Evolutionary conservation across 805 yeast genomes (phyloP), one percentile per base, ranked within the genome.

Genomic region (Wickerhamiella nectarea): DNA sequence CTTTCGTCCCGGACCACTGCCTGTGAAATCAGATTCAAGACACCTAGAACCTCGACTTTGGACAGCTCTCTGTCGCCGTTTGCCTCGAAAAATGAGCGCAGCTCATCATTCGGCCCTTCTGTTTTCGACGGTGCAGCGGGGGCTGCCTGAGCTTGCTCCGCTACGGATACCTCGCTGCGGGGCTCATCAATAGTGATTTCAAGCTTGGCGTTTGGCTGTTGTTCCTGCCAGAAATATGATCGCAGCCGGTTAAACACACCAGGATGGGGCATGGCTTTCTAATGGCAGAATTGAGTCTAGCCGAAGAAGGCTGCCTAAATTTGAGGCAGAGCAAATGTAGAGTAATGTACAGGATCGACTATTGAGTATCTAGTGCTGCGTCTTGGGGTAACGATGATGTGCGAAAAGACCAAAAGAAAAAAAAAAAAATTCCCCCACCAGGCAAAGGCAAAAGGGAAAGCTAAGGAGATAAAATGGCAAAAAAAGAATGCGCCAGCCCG

Each of bases 11-110:
- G 52, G 35, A 50, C 44, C 21, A 51, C 54, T 2, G 56, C 56
- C 48, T 67, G 70, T 15, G 64, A 63, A 47, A 72, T 65, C 14
- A 82, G 60, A 5, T 86, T 72, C 48, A 78, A 57, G 0, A 83
- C 89, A 6, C 91, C 93, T 56, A 78, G 86, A 50, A 78, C 70
- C 57, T 83, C 94, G 38, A 80, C 66, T 19, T 76, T 80, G 10
- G 76, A 67, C 49, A 83, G 65, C n/a, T 86, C 85, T 9, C 60
- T 61, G 45, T 74, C 72, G 14, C 91, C 91, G 56, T 80, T 82
- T 25, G 64, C 66, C 18, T 69, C 70, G 56, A 82, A 82, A 54
- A 82, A 82, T 26, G 68, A 71, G 14, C 83, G 75, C 38, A 82
- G 61, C 20, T 73, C 69, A 33, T 71, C 75, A 59, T 78, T 80